Evolutionary conservation across 176 grass and related monocot genomes (phyloP), one percentile per base, ranked within the genome.

Genomic region (Pontederia crassipes): DNA sequence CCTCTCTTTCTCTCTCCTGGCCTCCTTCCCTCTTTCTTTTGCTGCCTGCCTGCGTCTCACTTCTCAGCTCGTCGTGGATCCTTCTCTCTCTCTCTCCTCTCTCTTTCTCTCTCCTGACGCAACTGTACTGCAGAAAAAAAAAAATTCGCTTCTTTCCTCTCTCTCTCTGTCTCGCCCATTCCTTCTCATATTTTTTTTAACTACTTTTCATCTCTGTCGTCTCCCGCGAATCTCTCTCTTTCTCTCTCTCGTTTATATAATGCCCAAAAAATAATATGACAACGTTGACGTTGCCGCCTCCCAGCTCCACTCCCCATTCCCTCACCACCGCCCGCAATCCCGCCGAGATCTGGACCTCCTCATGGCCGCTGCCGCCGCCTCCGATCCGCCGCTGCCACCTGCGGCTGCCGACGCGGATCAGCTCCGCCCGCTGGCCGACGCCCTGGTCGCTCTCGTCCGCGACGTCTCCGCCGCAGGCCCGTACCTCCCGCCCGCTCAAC

Each of bases 261-360:
- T 78, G 15, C 35, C 82, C 68, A 64, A 57, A 65, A 50, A 67
- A 61, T 69, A 72, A 54, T 63, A 75, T 53, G 75, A 76, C 79
- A 75, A 75, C 79, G 74, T 70, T 79, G 75, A 32, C 60, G 65
- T 79, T 72, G 71, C 51, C 79, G 48, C 71, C 51, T 46, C 76
- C 67, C 49, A 76, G 10, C 58, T 64, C 15, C 27, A 50, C 17
- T 68, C 51, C 4, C 72, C 28, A 10, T 10, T 9, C 71, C 58
- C 65, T 53, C 48, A 24, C 20, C 20, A 24, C 20, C 20, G 20
- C 20, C 20, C 20, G 20, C 20, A 24, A 24, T 24, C 20, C 20
- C 20, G 20, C 20, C 20, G 20, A 24, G 20, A 24, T 24, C 20
- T 1, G 1, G 20, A 24, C 20, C 20, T 24, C 20, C 20, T 24